phyloP scores from a whole-genome alignment of 805 yeast species.

The Saturnispora diversa region DNA sequence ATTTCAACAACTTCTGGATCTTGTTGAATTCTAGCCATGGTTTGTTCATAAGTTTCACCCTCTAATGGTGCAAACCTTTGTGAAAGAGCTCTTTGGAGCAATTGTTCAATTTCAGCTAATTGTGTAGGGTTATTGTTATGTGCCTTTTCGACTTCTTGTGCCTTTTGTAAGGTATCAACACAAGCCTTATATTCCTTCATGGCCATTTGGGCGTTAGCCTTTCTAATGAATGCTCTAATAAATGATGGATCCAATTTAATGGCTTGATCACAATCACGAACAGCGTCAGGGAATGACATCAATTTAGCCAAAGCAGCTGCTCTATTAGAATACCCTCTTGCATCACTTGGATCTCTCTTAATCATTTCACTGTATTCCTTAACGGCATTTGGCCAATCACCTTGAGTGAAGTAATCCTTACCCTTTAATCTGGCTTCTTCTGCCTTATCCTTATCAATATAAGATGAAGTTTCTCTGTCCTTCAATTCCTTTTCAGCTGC shows the following conservation, averaged over 20 bases:
- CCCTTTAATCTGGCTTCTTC: slow-evolving; percentile 94
- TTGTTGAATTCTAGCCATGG: slow-evolving; percentile 79
- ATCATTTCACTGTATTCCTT: slow-evolving; percentile 92
- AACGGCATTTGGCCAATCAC: slow-evolving; percentile 96
- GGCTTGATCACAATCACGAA: slow-evolving; percentile 85
- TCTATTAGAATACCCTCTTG: slow-evolving; percentile 94
- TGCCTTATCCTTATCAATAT: slow-evolving; percentile 84
- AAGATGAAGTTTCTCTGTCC: slow-evolving; percentile 64
- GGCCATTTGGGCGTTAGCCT: slow-evolving; percentile 89
- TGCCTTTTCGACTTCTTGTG: slow-evolving; percentile 66
- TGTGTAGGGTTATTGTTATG: slow-evolving; percentile 43
- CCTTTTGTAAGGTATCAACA: slow-evolving; percentile 71
- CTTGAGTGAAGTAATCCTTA: slow-evolving; percentile 77
- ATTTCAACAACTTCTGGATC: slow-evolving; percentile 93
- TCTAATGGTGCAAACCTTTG: slow-evolving; percentile 76
- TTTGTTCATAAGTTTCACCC: slow-evolving; percentile 90
- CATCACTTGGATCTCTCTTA: slow-evolving; percentile 94
- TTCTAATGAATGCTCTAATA: slow-evolving; percentile 91
- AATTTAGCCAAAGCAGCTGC: slow-evolving; percentile 95
- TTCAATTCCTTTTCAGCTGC: slow-evolving; percentile 80
- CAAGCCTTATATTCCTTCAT: slow-evolving; percentile 80
- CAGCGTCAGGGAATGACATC: slow-evolving; percentile 95
- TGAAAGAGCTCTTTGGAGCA: slow-evolving; percentile 66
- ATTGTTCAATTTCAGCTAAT: slow-evolving; percentile 70
- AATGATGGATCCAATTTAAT: slow-evolving; percentile 81